These are phyloP conservation scores for Pyrenula aspistea DNA, from an alignment of 495 filamentous ascomycete genomes.

Conservation along the genomic window DNA sequence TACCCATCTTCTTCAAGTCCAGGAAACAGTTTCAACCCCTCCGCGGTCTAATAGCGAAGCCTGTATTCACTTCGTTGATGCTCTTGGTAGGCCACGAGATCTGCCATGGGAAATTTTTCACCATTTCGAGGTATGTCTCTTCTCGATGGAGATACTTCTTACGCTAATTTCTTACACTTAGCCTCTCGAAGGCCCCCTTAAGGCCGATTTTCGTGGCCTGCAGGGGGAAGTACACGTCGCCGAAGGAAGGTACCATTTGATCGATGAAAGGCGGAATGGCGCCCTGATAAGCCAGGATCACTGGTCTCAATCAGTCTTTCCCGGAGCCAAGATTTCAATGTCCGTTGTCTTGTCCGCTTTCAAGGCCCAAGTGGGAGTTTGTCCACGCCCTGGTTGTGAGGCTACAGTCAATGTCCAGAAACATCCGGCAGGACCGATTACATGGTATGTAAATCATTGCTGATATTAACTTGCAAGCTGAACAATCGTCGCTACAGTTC, in stretches of 20 bases:
- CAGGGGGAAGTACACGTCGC: constrained; percentile 8
- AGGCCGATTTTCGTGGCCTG: constrained; percentile 8
- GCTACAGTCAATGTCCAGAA: background rate
- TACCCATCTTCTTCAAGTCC: constrained; percentile 8
- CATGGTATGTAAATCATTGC: background rate
- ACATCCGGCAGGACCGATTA: background rate
- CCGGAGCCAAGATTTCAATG: constrained; percentile 9
- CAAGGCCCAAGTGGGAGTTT: constrained; percentile 3
- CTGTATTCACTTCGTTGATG: constrained; percentile 16
- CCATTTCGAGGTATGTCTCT: constrained; percentile 13
- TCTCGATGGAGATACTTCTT: background rate
- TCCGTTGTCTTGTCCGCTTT: constrained; percentile 11
- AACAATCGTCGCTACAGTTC: background rate
- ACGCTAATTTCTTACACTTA: background rate
- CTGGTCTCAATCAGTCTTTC: constrained; percentile 8
- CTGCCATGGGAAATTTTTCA: constrained; percentile 14
- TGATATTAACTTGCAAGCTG: background rate
- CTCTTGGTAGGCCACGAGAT: constrained; percentile 7
- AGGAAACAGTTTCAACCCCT: constrained; percentile 4
- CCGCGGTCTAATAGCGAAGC: constrained; percentile 4
- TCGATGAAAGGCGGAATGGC: constrained; percentile 2
- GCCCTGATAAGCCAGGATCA: constrained; percentile 5
- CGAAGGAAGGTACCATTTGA: constrained; percentile 9
- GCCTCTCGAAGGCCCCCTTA: constrained; percentile 11
- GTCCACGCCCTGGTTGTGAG: constrained; percentile 9